Percentiles rank a stretch among this genome's conserved stretches.
Conservation (phyloP, 768 basidiomycete genomes). For the Tricholoma saponaceum region DNA sequence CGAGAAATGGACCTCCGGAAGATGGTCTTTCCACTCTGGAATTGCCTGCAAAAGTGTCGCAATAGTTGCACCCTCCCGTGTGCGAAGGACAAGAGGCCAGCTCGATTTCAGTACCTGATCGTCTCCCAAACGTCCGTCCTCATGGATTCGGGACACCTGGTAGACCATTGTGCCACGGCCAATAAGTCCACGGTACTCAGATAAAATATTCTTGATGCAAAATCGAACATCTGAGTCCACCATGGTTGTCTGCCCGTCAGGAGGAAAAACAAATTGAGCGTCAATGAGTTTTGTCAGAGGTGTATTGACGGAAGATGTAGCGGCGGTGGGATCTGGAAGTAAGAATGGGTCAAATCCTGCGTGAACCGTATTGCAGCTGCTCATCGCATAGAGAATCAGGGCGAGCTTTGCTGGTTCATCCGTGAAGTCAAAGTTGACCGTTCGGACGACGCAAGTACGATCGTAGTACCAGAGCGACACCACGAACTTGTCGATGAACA, state of each 20-base stretch:
- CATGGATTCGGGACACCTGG: not conserved
- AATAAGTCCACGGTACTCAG: too few species aligned
- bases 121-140: not conserved
- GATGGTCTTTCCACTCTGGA: constrained; percentile 6
- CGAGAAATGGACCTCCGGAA: constrained; percentile 8
- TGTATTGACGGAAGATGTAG: not conserved
- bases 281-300: not conserved
- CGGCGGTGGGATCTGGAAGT: not conserved
- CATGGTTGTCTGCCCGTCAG: too few species aligned
- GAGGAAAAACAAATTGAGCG: not conserved
- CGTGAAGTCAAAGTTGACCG: too few species aligned
- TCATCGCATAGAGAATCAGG: too few species aligned
- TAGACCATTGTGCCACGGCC: constrained; percentile 12
- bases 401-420: too few species aligned
- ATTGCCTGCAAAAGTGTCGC: constrained; percentile 1
- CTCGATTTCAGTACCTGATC: constrained; percentile 11
- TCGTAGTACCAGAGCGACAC: too few species aligned
- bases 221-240: not conserved
- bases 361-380: too few species aligned
- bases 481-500: too few species aligned
- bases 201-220: not conserved
- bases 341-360: too few species aligned
- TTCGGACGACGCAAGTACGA: not conserved
- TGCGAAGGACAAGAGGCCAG: constrained; percentile 10
- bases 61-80: constrained; percentile 8